Conservation (phyloP, 129 eudicot genomes). For the Chrysanthemum lavandulifolium region DNA sequence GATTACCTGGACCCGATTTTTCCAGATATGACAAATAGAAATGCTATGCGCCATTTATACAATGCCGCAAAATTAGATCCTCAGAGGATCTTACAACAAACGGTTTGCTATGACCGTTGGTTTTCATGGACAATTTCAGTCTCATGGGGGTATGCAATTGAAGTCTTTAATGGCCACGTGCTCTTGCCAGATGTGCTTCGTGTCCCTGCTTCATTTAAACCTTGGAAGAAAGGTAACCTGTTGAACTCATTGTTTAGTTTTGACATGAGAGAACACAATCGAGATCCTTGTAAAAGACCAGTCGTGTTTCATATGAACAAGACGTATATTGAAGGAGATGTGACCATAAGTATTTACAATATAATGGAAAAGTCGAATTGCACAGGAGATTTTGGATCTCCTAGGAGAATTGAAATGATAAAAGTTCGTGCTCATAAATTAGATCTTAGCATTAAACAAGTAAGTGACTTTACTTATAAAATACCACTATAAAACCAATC, state of each 20-base stretch:
- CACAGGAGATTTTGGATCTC: slow-evolving; percentile 43
- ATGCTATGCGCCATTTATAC: slow-evolving; percentile 58
- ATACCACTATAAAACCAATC: not conserved
- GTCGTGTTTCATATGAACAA: slow-evolving; percentile 53
- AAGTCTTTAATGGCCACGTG: slow-evolving; percentile 49
- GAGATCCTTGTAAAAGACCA: slow-evolving; percentile 65
- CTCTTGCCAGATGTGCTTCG: slow-evolving; percentile 59
- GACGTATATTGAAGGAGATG: slow-evolving; percentile 17
- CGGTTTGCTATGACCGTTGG: slow-evolving; percentile 82
- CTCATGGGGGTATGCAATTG: slow-evolving; percentile 85
- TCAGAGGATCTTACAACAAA: slow-evolving; percentile 67
- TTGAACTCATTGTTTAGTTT: slow-evolving; percentile 27
- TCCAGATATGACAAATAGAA: slow-evolving; percentile 54
- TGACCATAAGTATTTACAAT: slow-evolving; percentile 42
- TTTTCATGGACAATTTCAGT: slow-evolving; percentile 87
- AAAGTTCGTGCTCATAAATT: slow-evolving; percentile 56
- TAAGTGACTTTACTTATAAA: slow-evolving; percentile 20
- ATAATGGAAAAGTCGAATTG: slow-evolving; percentile 39
- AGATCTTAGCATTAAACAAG: slow-evolving; percentile 58
- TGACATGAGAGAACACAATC: slow-evolving; percentile 48
- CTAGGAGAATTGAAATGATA: slow-evolving; percentile 57
- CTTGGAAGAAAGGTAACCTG: slow-evolving; percentile 45
- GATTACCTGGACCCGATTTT: slow-evolving; percentile 62
- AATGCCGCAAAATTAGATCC: slow-evolving; percentile 60
- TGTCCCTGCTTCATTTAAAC: slow-evolving; percentile 52